phyloP scores from a whole-genome alignment of 2,329 filamentous ascomycete species.

The Pseudopyricularia javanii region DNA sequence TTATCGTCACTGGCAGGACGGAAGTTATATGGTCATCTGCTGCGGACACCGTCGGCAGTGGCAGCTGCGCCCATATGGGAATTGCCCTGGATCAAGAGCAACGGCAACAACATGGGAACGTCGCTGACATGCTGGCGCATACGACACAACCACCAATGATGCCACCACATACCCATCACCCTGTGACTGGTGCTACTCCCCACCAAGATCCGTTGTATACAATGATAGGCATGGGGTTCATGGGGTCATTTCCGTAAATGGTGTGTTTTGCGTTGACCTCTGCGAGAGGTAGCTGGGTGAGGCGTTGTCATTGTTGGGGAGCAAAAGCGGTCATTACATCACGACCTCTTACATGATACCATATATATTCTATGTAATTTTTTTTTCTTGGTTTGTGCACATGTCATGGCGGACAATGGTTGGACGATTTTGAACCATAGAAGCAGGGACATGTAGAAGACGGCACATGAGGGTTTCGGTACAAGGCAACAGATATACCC shows the following conservation, averaged over 20 bases:
- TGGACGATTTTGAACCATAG: no score
- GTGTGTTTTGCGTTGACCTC: not conserved
- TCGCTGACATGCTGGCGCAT: not conserved
- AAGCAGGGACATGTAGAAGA: no score
- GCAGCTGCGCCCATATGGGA: not conserved
- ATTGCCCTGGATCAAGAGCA: not conserved
- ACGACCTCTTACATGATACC: no score
- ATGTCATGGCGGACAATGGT: not conserved
- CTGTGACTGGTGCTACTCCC: not conserved
- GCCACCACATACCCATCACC: not conserved
- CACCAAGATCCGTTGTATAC: not conserved
- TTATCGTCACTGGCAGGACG: slow-evolving; percentile 9
- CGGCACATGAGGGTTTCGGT: no score
- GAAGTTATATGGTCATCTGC: slow-evolving; percentile 9
- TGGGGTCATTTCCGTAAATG: not conserved
- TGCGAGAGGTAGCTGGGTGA: not conserved
- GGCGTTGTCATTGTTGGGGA: not conserved
- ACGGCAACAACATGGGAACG: not conserved
- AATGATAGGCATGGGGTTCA: slow-evolving; percentile 1
- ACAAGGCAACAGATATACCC: no score
- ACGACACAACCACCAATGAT: not conserved
- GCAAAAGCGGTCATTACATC: not conserved
- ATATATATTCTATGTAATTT: no score
- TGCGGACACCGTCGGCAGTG: not conserved
- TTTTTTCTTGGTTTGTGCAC: not conserved